phyloP scores from a whole-genome alignment of 257 asterid species.

The Ilex asprella region DNA sequence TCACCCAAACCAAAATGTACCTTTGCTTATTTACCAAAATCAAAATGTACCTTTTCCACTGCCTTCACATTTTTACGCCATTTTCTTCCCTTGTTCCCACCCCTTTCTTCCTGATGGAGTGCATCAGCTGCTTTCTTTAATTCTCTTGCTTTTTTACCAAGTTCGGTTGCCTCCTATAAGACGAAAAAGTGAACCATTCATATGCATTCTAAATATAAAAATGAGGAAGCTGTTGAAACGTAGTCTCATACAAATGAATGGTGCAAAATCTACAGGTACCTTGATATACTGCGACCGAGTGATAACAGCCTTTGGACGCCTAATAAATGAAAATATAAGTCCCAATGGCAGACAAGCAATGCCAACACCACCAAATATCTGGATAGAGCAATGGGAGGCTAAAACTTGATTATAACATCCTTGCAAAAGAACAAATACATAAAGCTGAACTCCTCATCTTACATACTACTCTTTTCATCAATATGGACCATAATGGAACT shows the following conservation, averaged over 20 bases:
- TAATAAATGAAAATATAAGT: slow-evolving; percentile 79
- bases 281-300: slow-evolving; percentile 98
- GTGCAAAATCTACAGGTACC: slow-evolving; percentile 34
- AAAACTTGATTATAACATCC: slow-evolving; percentile 18
- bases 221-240: not conserved
- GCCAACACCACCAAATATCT: slow-evolving; percentile 99
- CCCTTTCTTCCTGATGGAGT: slow-evolving; percentile 96
- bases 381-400: slow-evolving; percentile 20
- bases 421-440: slow-evolving; percentile 9
- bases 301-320: slow-evolving; percentile 99
- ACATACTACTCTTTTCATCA: not conserved
- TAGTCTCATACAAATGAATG: not conserved
- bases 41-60: slow-evolving; percentile 64
- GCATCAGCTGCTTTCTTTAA: slow-evolving; percentile 87
- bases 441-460: not conserved
- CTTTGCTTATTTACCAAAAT: no score
- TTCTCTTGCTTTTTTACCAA: slow-evolving; percentile 88
- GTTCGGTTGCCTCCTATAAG: slow-evolving; percentile 93
- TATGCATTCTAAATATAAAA: not conserved
- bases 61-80: slow-evolving; percentile 99
- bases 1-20: no score
- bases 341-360: slow-evolving; percentile 97
- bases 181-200: slow-evolving; percentile 19
- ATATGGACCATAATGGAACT: not conserved
- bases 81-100: slow-evolving; percentile 88